Percentiles rank a stretch among this genome's conserved stretches.
Evolutionary conservation across 805 yeast genomes (phyloP).

Genomic region (Jamesozyma rosinii): DNA sequence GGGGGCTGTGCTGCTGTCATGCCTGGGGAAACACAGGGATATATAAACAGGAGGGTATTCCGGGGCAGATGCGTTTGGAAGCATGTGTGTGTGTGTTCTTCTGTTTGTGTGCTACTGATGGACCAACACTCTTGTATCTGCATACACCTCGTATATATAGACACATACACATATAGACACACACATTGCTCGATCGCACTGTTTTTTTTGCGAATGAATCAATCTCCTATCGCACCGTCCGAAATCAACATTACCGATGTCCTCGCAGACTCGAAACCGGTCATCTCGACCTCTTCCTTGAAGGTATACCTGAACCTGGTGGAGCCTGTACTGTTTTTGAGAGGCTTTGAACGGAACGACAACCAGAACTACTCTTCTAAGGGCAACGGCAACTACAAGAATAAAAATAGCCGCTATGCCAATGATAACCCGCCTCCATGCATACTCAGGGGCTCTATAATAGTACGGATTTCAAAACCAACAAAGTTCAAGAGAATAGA

Average conservation of each 20-base stretch:
- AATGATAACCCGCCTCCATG: constrained; percentile 3
- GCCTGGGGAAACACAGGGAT: too few species aligned
- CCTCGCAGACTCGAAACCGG: constrained; percentile 34
- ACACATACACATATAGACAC: background rate
- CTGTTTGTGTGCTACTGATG: too few species aligned
- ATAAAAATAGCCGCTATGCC: too few species aligned
- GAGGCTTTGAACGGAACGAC: constrained; percentile 55
- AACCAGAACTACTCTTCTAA: too few species aligned
- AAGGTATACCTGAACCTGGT: constrained; percentile 61
- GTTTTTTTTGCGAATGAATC: background rate
- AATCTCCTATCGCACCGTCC: constrained; percentile 39
- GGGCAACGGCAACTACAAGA: background rate
- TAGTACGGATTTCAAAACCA: constrained; percentile 57
- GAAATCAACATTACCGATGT: constrained; percentile 40
- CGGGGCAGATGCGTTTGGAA: too few species aligned
- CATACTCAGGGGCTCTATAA: constrained; percentile 65
- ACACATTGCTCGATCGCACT: too few species aligned
- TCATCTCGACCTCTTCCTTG: constrained; percentile 51
- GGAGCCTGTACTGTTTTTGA: constrained; percentile 67
- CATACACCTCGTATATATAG: too few species aligned
- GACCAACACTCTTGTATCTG: too few species aligned
- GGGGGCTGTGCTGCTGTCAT: too few species aligned
- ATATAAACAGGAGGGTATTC: too few species aligned
- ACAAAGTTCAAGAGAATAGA: constrained; percentile 54
- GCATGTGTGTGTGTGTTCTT: too few species aligned